phyloP scores from a whole-genome alignment of 495 filamentous ascomycete genomes.

The Talaromyces proteolyticus region DNA sequence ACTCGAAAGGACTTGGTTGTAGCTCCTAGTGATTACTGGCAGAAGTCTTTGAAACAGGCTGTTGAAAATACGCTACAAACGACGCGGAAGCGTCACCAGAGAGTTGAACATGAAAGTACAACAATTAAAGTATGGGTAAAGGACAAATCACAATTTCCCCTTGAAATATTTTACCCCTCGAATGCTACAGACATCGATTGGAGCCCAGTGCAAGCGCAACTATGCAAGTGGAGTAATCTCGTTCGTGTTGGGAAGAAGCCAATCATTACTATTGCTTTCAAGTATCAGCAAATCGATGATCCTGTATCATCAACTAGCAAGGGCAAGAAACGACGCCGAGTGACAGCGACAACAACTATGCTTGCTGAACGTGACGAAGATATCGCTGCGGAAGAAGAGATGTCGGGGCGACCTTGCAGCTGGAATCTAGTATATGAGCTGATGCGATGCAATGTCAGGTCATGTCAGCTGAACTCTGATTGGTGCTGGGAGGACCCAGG shows the following conservation, averaged over 20 bases:
- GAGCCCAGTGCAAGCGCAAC: conserved; percentile 8
- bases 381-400: conserved; percentile 11
- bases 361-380: conserved; percentile 10
- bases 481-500: conserved; percentile 15
- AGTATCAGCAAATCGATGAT: conserved; percentile 10
- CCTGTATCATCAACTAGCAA: conserved; percentile 1
- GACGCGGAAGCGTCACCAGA: background rate
- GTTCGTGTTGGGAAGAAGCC: conserved; percentile 10
- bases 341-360: conserved; percentile 12
- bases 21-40: background rate
- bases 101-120: background rate
- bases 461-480: conserved; percentile 9
- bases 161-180: background rate
- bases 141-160: background rate
- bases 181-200: background rate
- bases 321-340: conserved; percentile 10
- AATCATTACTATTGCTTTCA: conserved; percentile 8
- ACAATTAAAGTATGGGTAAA: background rate
- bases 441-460: conserved; percentile 1
- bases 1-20: background rate
- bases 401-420: conserved; percentile 2
- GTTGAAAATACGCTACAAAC: background rate
- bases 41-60: background rate
- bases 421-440: conserved; percentile 2
- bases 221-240: conserved; percentile 12